Evolutionary conservation across 345 rosid species (phyloP), one percentile per base, ranked within the genome.

Genomic region (Arabis hirsuta): DNA sequence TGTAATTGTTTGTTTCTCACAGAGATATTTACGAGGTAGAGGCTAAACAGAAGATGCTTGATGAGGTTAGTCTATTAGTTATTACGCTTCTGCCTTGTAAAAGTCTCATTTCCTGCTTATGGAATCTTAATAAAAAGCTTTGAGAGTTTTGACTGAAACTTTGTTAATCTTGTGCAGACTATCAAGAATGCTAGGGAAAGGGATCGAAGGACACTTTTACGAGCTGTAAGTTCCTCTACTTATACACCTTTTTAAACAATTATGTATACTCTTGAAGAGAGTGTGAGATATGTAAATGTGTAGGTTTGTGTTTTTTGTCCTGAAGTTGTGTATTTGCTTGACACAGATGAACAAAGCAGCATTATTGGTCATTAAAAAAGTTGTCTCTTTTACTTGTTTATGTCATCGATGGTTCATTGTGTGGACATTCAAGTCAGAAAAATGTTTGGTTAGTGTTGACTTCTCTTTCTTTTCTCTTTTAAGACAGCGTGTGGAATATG

Each of bases 141-240:
- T 65, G n/a, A 34, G 10, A 4, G 4, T 46, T 63, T 56, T 26
- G 9, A 8, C 34, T 72, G 57, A 57, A 27, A 32, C 46, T 12
- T 73, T 29, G 36, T 38, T 43, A 7, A 71, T 34, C 6, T 72
- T 26, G 68, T 86, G 65, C 82, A 93, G 97, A 96, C 97, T 34
- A 87, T 94, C 65, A 87, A 89, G 83, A 85, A 88, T 81, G 87
- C 98, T 74, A 84, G 98, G 53, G 98, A 94, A 79, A 89, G 98
- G 59, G 98, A 91, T 59, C 81, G 94, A 53, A 86, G 98, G 71
- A 73, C 89, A 26, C 82, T 94, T 31, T 55, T 94, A 22, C 95
- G 98, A 2, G 83, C 92, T 57, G 97, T 91, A 85, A 87, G 97
- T 67, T 48, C 56, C 29, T 50, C 4, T 1, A n/a, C 9, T 29